Conservation (phyloP, 106 monocot genomes). For the Xerophyta viscosa region DNA sequence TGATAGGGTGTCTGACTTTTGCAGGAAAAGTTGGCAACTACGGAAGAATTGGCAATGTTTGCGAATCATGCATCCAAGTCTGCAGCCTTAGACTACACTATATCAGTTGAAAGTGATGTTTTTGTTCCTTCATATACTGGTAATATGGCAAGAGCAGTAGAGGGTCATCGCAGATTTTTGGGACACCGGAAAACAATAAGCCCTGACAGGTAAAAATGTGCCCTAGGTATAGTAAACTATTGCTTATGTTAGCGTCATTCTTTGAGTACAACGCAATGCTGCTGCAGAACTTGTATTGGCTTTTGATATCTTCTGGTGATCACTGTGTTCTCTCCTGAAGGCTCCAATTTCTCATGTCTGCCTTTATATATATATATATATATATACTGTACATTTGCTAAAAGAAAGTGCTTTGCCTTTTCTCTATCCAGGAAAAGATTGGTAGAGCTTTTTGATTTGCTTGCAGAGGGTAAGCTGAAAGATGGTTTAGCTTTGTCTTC, state of each 20-base stretch:
- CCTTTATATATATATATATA: no score
- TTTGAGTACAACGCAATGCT: not conserved
- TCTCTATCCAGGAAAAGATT: constrained; percentile 68
- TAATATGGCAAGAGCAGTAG: constrained; percentile 98
- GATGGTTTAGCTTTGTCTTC: constrained; percentile 50
- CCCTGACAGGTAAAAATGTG: constrained; percentile 65
- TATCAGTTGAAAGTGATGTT: constrained; percentile 94
- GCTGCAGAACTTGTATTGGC: no score
- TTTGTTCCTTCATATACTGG: constrained; percentile 89
- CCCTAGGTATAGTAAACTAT: not conserved
- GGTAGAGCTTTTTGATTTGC: constrained; percentile 73
- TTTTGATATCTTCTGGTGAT: no score
- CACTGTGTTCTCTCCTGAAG: no score
- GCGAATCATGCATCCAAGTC: constrained; percentile 67
- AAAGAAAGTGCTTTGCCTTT: not conserved
- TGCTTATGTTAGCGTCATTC: no score
- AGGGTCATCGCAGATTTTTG: constrained; percentile 92
- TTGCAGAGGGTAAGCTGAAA: constrained; percentile 62
- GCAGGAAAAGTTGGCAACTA: constrained; percentile 71
- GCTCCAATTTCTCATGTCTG: no score
- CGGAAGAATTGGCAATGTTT: constrained; percentile 60
- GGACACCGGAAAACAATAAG: constrained; percentile 82
- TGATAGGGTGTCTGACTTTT: constrained; percentile 6
- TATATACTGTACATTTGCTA: no score
- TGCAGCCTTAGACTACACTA: constrained; percentile 90